Conservation (phyloP, 257 asterid species). For the Eucommia ulmoides region DNA sequence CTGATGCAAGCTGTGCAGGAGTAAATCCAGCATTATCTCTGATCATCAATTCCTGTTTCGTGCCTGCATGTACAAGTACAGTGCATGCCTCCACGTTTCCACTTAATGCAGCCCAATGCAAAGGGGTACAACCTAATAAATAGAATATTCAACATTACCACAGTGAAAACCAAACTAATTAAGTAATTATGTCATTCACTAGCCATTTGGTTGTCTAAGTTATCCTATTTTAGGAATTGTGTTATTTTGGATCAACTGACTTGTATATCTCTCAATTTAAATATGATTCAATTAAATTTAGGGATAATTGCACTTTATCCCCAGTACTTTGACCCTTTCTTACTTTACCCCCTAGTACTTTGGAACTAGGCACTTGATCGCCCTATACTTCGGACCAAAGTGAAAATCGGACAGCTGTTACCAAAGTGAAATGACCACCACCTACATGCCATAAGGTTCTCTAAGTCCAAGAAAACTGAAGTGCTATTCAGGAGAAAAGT, state of each 20-base stretch:
- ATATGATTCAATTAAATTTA: too few relatives aligned
- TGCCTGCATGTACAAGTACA: conserved; percentile 84
- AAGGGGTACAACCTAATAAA: conserved; percentile 82
- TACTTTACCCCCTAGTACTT: too few relatives aligned
- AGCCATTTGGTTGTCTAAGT: not conserved
- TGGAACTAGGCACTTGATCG: too few relatives aligned
- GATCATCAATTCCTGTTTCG: conserved; percentile 56
- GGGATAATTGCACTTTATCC: too few relatives aligned
- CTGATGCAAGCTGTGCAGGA: conserved; percentile 88
- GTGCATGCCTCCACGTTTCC: conserved; percentile 89
- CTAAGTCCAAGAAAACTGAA: not conserved
- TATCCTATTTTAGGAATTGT: not conserved
- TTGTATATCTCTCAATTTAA: too few relatives aligned
- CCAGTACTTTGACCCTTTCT: too few relatives aligned
- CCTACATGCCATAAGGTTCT: not conserved
- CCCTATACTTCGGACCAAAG: too few relatives aligned
- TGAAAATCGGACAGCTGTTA: too few relatives aligned
- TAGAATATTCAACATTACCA: conserved; percentile 14
- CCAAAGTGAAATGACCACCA: not conserved
- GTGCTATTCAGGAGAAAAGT: not conserved
- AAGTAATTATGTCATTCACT: not conserved
- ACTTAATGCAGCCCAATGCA: conserved; percentile 95
- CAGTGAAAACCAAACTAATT: not conserved
- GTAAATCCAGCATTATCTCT: conserved; percentile 82
- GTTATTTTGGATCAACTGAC: too few relatives aligned